Percentiles rank a stretch among this genome's conserved stretches.
Evolutionary conservation across 1,284 basidiomycete genomes (phyloP).

Genomic region (Butyriboletus appendiculatus): DNA sequence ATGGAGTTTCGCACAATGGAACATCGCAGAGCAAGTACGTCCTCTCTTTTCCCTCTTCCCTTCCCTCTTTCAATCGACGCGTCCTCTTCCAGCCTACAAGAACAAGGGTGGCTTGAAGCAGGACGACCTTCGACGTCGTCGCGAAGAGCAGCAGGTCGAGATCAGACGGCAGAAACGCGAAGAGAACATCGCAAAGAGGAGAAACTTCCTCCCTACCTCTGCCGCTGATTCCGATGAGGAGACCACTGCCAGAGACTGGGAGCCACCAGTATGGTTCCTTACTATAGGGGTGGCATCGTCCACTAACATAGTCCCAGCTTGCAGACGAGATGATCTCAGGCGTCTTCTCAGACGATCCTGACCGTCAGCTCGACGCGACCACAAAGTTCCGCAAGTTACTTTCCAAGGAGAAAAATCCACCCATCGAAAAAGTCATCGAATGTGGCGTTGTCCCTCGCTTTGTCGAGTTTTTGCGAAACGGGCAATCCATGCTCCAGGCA

Average conservation of each 20-base stretch:
- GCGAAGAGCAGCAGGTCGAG: slow-evolving; percentile 97
- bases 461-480: slow-evolving; percentile 89
- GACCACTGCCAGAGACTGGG: slow-evolving; percentile 67
- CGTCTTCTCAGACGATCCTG: slow-evolving; percentile 90
- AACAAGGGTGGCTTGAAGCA: slow-evolving; percentile 83
- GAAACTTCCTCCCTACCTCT: slow-evolving; percentile 82
- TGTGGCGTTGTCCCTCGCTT: slow-evolving; percentile 98
- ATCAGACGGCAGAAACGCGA: slow-evolving; percentile 96
- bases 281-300: neutral
- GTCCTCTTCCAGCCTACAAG: slow-evolving; percentile 54
- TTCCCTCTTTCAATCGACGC: slow-evolving; percentile 14
- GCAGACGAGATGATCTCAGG: slow-evolving; percentile 92
- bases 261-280: slow-evolving; percentile 62
- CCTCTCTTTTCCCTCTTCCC: slow-evolving; percentile 1
- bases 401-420: slow-evolving; percentile 99
- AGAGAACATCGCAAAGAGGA: slow-evolving; percentile 94
- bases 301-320: slow-evolving; percentile 49
- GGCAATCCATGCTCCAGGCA: slow-evolving; percentile 95
- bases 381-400: slow-evolving; percentile 97
- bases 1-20: slow-evolving; percentile 66
- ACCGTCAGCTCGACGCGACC: slow-evolving; percentile 93
- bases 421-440: slow-evolving; percentile 99
- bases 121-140: slow-evolving; percentile 88
- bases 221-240: slow-evolving; percentile 87
- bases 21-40: slow-evolving; percentile 63